Percentiles rank a stretch among this genome's conserved stretches.
phyloP scores from a whole-genome alignment of 2,329 filamentous ascomycete species.

The Ceratocystis cubensis region DNA sequence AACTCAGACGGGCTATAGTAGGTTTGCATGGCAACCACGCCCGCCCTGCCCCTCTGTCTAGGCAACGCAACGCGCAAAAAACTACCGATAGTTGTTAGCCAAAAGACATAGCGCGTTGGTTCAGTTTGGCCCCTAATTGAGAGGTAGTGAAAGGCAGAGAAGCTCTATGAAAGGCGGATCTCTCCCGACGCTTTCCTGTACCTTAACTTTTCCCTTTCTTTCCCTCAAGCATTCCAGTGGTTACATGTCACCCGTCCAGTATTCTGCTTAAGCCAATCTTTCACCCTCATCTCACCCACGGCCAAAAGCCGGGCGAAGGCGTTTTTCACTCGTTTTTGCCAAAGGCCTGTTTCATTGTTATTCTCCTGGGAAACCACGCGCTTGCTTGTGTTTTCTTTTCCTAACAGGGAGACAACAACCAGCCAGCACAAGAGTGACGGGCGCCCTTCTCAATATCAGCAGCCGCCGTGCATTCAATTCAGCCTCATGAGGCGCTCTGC shows the following conservation, averaged over 20 bases:
- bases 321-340: not conserved
- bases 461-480: not conserved
- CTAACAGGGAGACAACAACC: not conserved
- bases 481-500: not conserved
- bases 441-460: conserved; percentile 1
- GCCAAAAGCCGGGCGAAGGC: not conserved
- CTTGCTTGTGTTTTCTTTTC: not conserved
- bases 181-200: not conserved
- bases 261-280: too few species aligned
- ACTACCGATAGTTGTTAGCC: not conserved
- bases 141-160: not conserved
- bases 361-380: conserved; percentile 15
- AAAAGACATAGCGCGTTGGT: not conserved
- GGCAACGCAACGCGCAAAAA: conserved; percentile 1
- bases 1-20: not conserved
- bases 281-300: not conserved
- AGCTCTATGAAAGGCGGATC: not conserved
- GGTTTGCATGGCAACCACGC: not conserved
- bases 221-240: not conserved
- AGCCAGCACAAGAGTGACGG: not conserved
- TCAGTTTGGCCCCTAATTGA: not conserved
- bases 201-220: not conserved
- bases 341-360: conserved; percentile 7
- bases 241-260: not conserved
- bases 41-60: not conserved